phyloP scores from a whole-genome alignment of 108 stramenopile species.

The Nitzschia putrida region DNA sequence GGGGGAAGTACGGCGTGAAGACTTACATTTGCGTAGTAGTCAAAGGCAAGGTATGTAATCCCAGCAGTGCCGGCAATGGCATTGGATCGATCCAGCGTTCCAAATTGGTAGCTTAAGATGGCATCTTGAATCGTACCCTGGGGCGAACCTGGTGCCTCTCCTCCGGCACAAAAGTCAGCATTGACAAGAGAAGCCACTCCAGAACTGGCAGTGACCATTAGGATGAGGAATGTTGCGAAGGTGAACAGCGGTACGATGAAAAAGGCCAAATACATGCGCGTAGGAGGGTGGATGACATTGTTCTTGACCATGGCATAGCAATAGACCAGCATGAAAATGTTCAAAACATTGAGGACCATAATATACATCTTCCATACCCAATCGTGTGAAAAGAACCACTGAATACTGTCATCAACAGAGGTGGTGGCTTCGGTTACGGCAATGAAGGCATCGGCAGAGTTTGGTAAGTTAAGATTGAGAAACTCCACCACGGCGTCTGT shows the following conservation, averaged over 20 bases:
- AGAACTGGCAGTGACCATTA: slow-evolving; percentile 20
- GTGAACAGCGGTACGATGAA: slow-evolving; percentile 43
- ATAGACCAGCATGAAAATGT: slow-evolving; percentile 31
- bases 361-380: slow-evolving; percentile 48
- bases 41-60: slow-evolving; percentile 27
- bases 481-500: slow-evolving; percentile 1
- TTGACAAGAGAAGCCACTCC: slow-evolving; percentile 38
- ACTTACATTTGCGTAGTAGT: slow-evolving; percentile 48
- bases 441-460: slow-evolving; percentile 6
- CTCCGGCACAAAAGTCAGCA: slow-evolving; percentile 58
- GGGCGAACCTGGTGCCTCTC: slow-evolving; percentile 28
- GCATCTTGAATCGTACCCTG: slow-evolving; percentile 43
- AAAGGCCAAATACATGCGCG: slow-evolving; percentile 23
- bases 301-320: slow-evolving; percentile 35
- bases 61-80: slow-evolving; percentile 2
- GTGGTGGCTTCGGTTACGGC: slow-evolving; percentile 14
- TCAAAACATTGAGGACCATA: slow-evolving; percentile 42
- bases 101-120: slow-evolving; percentile 23
- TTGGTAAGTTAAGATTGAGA: slow-evolving; percentile 3
- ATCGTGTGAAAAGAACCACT: slow-evolving; percentile 33
- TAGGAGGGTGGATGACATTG: slow-evolving; percentile 37
- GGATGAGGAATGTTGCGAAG: slow-evolving; percentile 5
- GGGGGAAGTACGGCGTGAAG: background rate
- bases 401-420: slow-evolving; percentile 20
- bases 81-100: background rate